Base-by-base conservation (phyloP, 148 eudicot species). In the Fagopyrum homotropicum region DNA sequence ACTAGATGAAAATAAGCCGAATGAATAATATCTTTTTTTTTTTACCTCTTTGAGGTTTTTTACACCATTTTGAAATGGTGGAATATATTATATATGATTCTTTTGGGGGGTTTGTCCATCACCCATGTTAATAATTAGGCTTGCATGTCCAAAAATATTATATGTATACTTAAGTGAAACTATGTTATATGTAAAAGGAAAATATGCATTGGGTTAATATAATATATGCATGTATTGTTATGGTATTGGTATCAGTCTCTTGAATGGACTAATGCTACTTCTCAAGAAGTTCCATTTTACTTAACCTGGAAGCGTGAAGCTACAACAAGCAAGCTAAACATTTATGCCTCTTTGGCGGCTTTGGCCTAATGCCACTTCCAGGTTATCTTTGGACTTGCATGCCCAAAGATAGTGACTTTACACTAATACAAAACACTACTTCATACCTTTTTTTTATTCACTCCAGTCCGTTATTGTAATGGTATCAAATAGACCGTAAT, bases 71-170 rank as follows among this genome's bases (percentile, higher is more conserved):
- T 57, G 29, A 57, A n/a, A 19, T 49, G 52, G 12, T 9, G 19
- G 63, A 57, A n/a, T n/a, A n/a, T n/a, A n/a, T n/a, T n/a, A 57
- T 57, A 57, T 57, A 19, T 57, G 63, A 57, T 57, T 57, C 63
- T 57, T 57, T 57, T 57, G 63, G 63, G 63, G 16, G 56, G 56
- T 12, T 12, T 3, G 56, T 52, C 17, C 1, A 4, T 6, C 17
- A 6, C 4, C 56, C 63, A 19, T 57, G 63, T 57, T 19, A 57
- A 57, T 57, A 57, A 57, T 16, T 57, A 29, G 63, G 63, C 29
- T 6, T 57, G 35, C 4, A 14, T 57, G 63, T 29, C 63, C 35
- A 57, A 57, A n/a, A 10, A 57, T 16, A 57, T 8, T 61, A 15
- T 61, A 6, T 61, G 69, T 61, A 61, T 61, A 61, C 44, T 10